Evolutionary conservation across 495 filamentous ascomycete genomes (phyloP), one percentile per base, ranked within the genome.

Genomic region (Aspergillus carlsbadensis): DNA sequence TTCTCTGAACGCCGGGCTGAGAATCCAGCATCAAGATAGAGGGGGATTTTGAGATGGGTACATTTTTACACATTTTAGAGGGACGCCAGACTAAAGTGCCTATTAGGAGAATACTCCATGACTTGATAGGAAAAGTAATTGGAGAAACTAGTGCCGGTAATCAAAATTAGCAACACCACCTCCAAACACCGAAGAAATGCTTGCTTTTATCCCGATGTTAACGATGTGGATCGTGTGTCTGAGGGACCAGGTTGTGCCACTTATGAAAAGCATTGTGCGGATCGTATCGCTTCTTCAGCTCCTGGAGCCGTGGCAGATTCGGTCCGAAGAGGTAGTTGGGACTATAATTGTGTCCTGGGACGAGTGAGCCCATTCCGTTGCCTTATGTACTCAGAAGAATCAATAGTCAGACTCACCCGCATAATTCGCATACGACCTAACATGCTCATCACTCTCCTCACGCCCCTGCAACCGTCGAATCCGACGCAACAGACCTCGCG

Each of bases 211-310:
- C 26, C 26, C 26, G 8, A 29, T 29, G 26, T 29, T 29, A 29
- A 29, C 26, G 26, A 48, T 31, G 20, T 29, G 3, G 26, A 29
- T 29, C 26, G 26, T 29, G 26, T 29, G 26, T 29, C 26, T 40
- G 44, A 26, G 29, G 22, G n/a, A 22, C 20, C 44, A 47, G 29
- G 15, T 45, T 31, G 65, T 59, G 63, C 59, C 53, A 59, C 64
- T 67, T 57, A 45, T 65, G 61, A 56, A 80, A 80, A 42, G 77
- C 44, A 58, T 79, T 78, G 6, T 64, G 58, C 6, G 74, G 73
- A 60, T 80, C 75, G 59, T 79, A 79, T 49, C 70, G 69, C 34
- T 59, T 58, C 65, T 79, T 79, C 36, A 78, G 48, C 53, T 63
- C 49, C 43, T 65, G 62, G 56, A 78, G 59, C 37, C 64, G 65